Evolutionary conservation across 1,139 yeast species (phyloP), one percentile per base, ranked within the genome.

Genomic region (Blastobotrys indianensis): DNA sequence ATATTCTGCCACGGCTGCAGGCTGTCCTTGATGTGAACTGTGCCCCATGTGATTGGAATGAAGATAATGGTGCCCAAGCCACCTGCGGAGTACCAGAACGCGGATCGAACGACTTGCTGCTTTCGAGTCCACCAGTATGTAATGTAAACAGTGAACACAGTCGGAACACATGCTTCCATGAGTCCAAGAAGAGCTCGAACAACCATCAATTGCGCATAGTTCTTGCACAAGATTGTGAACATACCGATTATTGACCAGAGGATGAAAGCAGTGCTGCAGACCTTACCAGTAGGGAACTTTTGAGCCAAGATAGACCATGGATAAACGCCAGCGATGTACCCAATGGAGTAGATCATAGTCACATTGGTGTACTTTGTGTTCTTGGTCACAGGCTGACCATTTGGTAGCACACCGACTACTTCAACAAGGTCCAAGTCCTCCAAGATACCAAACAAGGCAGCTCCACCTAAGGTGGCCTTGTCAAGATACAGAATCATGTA

Each of bases 271-370:
- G 28, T 16, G 8, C 47, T 33, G 11, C 33, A 10, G 15, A 41
- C 42, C 23, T 74, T 76, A 0, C 76, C 77, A 10, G 77, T 66
- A 4, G 82, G 82, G 41, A 65, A 67, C 50, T 66, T 68, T 58
- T 80, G 80, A 40, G 79, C 59, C 25, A 76, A 55, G 52, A 67
- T 70, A 45, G 73, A 68, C 28, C 66, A 63, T 2, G 76, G 76
- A 56, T 67, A 63, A 55, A 65, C 65, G 29, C 72, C 70, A 12
- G 63, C 66, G 17, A 76, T 59, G 31, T 69, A 72, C 16, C 79
- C 80, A 43, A 76, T 61, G 53, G 65, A 75, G 38, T 74, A 59
- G 41, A 72, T 64, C 6, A 76, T 64, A 4, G 75, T 68, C 4
- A 69, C 55, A 77, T 78, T 73, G 35, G 73, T 63, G 53, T 72